Percentiles rank a stretch among this genome's conserved stretches.
Evolutionary conservation across 495 filamentous ascomycete species (phyloP).

Genomic region (Hyaloscypha finlandica): DNA sequence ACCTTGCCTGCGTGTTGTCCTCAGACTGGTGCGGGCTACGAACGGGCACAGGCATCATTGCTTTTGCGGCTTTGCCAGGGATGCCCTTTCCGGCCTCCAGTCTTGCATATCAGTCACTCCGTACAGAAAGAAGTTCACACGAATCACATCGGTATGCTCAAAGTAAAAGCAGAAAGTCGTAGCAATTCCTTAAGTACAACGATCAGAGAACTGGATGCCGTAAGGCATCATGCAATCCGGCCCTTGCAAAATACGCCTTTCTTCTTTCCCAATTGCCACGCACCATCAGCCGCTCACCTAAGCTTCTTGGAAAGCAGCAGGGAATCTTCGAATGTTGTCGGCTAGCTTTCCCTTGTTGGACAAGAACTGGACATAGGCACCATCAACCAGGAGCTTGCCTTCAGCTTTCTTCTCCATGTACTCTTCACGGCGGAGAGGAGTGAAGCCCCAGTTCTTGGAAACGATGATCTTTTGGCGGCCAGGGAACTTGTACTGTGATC

Average conservation of each 20-base stretch:
- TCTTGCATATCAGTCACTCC: neutral
- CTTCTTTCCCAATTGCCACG: conserved; percentile 36
- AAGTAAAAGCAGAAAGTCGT: conserved; percentile 28
- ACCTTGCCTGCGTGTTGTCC: neutral
- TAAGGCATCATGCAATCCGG: conserved; percentile 30
- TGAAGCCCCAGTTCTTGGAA: conserved; percentile 99
- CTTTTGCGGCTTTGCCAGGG: neutral
- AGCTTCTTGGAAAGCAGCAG: conserved; percentile 72
- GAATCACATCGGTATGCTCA: neutral
- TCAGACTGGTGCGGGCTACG: neutral
- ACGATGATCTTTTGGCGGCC: conserved; percentile 99
- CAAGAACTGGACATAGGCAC: conserved; percentile 99
- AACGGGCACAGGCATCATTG: neutral
- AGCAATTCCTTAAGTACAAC: conserved; percentile 35
- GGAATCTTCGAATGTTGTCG: conserved; percentile 90
- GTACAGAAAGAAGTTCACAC: neutral
- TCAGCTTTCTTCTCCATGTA: conserved; percentile 89
- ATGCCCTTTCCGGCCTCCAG: neutral
- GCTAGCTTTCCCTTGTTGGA: conserved; percentile 82
- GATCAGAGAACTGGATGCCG: conserved; percentile 28
- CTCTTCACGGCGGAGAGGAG: conserved; percentile 93
- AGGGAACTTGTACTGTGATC: conserved; percentile 99
- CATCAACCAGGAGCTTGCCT: conserved; percentile 89
- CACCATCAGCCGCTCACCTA: conserved; percentile 39
- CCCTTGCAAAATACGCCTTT: conserved; percentile 33